A percentile compares a stretch with the other conserved stretches of the same genome.
phyloP scores from a whole-genome alignment of 495 filamentous ascomycete species.

The Aspergillus sclerotioniger region DNA sequence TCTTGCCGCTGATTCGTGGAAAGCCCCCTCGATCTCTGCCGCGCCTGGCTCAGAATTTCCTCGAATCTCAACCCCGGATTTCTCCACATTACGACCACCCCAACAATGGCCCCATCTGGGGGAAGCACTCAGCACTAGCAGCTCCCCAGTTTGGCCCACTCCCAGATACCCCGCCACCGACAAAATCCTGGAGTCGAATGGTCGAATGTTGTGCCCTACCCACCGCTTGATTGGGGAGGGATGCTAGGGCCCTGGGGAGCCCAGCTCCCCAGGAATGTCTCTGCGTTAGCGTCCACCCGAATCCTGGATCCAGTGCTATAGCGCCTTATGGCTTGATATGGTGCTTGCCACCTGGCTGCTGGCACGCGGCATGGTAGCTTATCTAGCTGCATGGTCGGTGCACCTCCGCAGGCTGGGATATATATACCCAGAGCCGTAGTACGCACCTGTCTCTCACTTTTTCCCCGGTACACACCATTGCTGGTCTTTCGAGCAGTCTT shows the following conservation, averaged over 20 bases:
- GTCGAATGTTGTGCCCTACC: background rate
- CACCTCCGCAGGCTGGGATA: background rate
- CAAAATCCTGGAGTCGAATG: constrained; percentile 3
- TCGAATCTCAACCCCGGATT: constrained; percentile 36
- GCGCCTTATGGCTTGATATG: constrained; percentile 4
- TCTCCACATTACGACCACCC: constrained; percentile 11
- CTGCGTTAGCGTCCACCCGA: background rate
- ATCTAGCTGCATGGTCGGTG: background rate
- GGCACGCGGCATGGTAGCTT: constrained; percentile 8
- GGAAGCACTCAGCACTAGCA: background rate
- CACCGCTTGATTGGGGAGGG: background rate
- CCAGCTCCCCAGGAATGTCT: background rate
- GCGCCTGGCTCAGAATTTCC: constrained; percentile 34
- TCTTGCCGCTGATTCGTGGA: constrained; percentile 38
- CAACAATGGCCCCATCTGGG: constrained; percentile 1
- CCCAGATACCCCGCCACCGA: constrained; percentile 5
- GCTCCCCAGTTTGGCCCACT: background rate
- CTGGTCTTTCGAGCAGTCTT: background rate
- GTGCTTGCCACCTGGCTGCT: constrained; percentile 6
- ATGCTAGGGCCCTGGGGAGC: background rate
- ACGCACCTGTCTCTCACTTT: background rate
- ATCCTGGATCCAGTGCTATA: background rate
- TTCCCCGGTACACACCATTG: background rate
- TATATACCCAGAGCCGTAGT: constrained; percentile 1
- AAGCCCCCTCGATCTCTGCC: constrained; percentile 14